Conservation (phyloP, 352 stramenopile species). For the Globisporangium viniferum region DNA sequence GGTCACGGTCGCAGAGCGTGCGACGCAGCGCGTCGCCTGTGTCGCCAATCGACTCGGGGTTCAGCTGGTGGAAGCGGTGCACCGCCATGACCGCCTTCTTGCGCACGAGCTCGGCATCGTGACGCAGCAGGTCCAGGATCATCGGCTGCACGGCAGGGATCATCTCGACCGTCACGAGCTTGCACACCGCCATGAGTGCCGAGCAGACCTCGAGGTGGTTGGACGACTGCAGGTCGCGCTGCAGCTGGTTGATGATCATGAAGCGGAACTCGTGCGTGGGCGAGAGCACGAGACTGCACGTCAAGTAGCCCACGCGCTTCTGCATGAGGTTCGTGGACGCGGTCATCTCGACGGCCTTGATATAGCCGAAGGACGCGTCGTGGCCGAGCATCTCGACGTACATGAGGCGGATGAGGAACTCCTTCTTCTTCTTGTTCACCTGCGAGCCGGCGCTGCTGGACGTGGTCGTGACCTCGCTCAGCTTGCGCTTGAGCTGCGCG, state of each 20-base stretch:
- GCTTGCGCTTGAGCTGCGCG: constrained; percentile 94
- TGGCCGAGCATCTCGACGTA: constrained; percentile 99
- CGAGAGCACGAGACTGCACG: constrained; percentile 92
- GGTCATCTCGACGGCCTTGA: constrained; percentile 97
- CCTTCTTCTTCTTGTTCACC: constrained; percentile 96
- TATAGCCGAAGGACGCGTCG: constrained; percentile 99
- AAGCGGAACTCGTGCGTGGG: constrained; percentile 99
- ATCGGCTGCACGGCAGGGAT: constrained; percentile 95
- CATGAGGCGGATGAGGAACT: constrained; percentile 99
- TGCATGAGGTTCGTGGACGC: constrained; percentile 97
- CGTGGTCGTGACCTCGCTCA: constrained; percentile 83
- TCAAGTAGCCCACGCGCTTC: constrained; percentile 98
- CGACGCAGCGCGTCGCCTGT: constrained; percentile 92
- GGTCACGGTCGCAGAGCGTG: constrained; percentile 98
- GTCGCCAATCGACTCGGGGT: constrained; percentile 89
- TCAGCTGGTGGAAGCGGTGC: constrained; percentile 98
- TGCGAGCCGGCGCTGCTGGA: constrained; percentile 69
- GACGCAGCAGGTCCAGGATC: constrained; percentile 94
- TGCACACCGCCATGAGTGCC: constrained; percentile 94
- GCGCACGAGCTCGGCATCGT: constrained; percentile 96
- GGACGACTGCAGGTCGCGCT: constrained; percentile 89
- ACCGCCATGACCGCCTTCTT: constrained; percentile 99
- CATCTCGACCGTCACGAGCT: constrained; percentile 98
- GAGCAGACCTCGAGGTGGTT: constrained; percentile 95
- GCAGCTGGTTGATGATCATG: constrained; percentile 99